Conservation (phyloP, 352 stramenopile species). For the Phytophthora europaea region DNA sequence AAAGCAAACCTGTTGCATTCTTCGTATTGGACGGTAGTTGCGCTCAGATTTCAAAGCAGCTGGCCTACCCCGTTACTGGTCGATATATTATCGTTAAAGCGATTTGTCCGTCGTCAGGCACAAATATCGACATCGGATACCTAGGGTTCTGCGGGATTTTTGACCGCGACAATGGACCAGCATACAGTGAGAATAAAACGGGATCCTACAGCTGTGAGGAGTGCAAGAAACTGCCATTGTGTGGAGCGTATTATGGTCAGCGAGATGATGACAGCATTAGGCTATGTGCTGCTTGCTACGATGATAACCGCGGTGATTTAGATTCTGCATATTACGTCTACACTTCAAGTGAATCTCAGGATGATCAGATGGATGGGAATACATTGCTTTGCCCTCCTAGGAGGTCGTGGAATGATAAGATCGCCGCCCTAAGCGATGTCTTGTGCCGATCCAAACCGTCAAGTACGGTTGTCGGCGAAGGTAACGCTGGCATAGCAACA, state of each 20-base stretch:
- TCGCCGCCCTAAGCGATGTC: constrained; percentile 44
- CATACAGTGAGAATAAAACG: constrained; percentile 64
- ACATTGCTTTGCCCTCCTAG: constrained; percentile 61
- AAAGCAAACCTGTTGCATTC: constrained; percentile 77
- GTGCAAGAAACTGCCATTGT: constrained; percentile 54
- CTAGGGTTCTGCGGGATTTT: constrained; percentile 84
- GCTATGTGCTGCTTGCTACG: constrained; percentile 80
- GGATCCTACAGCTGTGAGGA: constrained; percentile 68
- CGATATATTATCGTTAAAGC: constrained; percentile 87
- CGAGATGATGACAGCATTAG: constrained; percentile 69
- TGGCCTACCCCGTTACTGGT: constrained; percentile 72
- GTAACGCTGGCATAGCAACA: constrained; percentile 2
- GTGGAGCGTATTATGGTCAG: constrained; percentile 69
- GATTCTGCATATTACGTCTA: constrained; percentile 61
- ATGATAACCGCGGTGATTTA: constrained; percentile 75
- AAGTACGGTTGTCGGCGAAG: not conserved
- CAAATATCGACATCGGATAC: constrained; percentile 90
- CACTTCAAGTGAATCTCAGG: constrained; percentile 46
- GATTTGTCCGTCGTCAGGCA: constrained; percentile 64
- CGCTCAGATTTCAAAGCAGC: constrained; percentile 80
- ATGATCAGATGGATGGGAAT: constrained; percentile 42
- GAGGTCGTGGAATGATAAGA: constrained; percentile 63
- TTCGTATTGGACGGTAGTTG: constrained; percentile 84
- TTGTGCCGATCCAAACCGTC: constrained; percentile 48
- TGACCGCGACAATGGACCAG: constrained; percentile 85